A percentile compares a stretch with the other conserved stretches of the same genome.
Conservation (phyloP, 371 early-diverging fungal species). For the Mucor circinelloides region DNA sequence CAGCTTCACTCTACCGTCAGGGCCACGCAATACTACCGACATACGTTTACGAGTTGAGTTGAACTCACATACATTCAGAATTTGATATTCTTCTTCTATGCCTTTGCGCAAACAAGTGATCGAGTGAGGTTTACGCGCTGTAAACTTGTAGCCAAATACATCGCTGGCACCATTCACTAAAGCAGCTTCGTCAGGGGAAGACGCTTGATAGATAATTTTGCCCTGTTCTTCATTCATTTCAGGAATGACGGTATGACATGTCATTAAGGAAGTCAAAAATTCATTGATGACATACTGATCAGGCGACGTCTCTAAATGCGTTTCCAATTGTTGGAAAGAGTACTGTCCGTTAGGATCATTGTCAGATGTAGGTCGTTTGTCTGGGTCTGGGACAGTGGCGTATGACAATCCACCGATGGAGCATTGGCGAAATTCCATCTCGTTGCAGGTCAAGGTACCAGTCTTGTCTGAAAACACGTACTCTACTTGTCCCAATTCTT, state of each 20-base stretch:
- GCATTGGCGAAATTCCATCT: slow-evolving; percentile 93
- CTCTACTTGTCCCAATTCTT: slow-evolving; percentile 92
- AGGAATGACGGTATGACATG: slow-evolving; percentile 98
- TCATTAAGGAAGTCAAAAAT: slow-evolving; percentile 80
- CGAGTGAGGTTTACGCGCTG: slow-evolving; percentile 85
- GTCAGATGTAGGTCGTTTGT: slow-evolving; percentile 43
- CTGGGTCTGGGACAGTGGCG: slow-evolving; percentile 66
- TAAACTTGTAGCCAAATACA: slow-evolving; percentile 63
- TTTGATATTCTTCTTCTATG: slow-evolving; percentile 70
- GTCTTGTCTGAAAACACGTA: slow-evolving; percentile 92
- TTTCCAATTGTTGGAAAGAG: slow-evolving; percentile 64
- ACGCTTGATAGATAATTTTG: slow-evolving; percentile 82
- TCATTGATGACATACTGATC: slow-evolving; percentile 62
- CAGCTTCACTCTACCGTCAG: slow-evolving; percentile 88
- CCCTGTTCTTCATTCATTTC: slow-evolving; percentile 57
- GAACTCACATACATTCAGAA: slow-evolving; percentile 95
- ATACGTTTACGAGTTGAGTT: slow-evolving; percentile 97
- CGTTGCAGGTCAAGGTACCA: slow-evolving; percentile 95
- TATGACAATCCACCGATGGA: slow-evolving; percentile 79
- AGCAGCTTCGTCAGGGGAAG: slow-evolving; percentile 91
- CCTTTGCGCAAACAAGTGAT: slow-evolving; percentile 75
- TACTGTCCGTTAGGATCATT: slow-evolving; percentile 48
- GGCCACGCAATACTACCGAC: slow-evolving; percentile 86
- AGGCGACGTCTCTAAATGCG: slow-evolving; percentile 56
- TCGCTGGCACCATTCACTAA: slow-evolving; percentile 82